phyloP scores from a whole-genome alignment of 352 stramenopile species.

The Pseudoperonospora humuli region DNA sequence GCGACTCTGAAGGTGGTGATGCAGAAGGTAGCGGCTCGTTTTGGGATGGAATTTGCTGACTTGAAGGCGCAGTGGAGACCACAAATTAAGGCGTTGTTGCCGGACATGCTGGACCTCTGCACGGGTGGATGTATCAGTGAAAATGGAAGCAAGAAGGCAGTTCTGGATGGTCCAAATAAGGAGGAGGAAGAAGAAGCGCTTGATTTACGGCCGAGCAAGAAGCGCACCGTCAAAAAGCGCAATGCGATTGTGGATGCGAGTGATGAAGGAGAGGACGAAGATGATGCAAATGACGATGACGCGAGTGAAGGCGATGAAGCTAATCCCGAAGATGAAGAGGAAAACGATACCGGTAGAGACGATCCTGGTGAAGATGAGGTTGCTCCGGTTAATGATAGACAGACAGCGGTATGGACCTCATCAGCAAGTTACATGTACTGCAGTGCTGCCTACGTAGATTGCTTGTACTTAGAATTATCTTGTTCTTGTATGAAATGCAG shows the following conservation, averaged over 20 bases:
- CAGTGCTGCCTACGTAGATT: neutral
- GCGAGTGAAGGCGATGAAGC: constrained; percentile 22
- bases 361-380: constrained; percentile 19
- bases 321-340: constrained; percentile 11
- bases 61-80: constrained; percentile 43
- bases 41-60: constrained; percentile 35
- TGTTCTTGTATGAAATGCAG: constrained; percentile 2
- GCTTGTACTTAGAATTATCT: neutral
- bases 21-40: constrained; percentile 38
- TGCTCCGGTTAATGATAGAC: constrained; percentile 15
- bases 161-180: constrained; percentile 2
- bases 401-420: constrained; percentile 16
- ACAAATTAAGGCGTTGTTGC: constrained; percentile 38
- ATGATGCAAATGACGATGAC: constrained; percentile 22
- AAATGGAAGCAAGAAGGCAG: constrained; percentile 11
- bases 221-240: constrained; percentile 14
- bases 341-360: no score
- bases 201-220: constrained; percentile 19
- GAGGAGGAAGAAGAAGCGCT: constrained; percentile 24
- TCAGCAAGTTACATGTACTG: neutral
- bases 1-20: constrained; percentile 46
- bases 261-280: constrained; percentile 30
- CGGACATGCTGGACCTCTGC: constrained; percentile 39
- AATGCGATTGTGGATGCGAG: constrained; percentile 38
- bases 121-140: constrained; percentile 5